Base-by-base conservation (phyloP, 2,329 filamentous ascomycete species). In the Penicillium sp. region DNA sequence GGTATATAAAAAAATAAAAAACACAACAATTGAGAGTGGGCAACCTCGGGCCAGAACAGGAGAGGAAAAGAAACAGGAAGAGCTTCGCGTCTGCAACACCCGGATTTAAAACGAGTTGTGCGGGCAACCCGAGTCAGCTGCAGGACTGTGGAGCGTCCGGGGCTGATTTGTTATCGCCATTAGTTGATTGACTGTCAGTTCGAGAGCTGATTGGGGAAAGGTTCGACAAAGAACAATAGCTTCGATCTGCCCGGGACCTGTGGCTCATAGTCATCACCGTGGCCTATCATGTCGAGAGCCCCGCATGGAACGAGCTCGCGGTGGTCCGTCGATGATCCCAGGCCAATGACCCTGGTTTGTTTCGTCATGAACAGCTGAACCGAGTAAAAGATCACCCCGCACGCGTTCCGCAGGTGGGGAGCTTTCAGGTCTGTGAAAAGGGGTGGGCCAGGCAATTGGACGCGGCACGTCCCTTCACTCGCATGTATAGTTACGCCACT, bases 91-190 rank as follows among this genome's bases (percentile, higher is more conserved):
- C 46, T 45, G 31, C 36, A 44, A 39, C 31, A 27, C 16, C 30
- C 46, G 31, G 54, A 54, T 60, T 63, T 57, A 61, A 63, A 59
- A 46, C 42, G 55, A 63, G 59, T 55, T 60, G 53, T 47, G 49
- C 45, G 51, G 55, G 48, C 51, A 28, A 52, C 50, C 46, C 51
- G 60, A 52, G 54, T 59, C 51, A 56, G 47, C 50, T 62, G 60
- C 57, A 59, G 46, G 57, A 60, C 57, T 56, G 60, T 63, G 60
- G 60, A 61, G 57, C 52, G 20, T 45, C 51, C 39, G 30, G 61
- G 58, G 60, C 52, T 55, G 57, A 61, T 62, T 62, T 52, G 60
- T 60, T 63, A 63, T 63, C 57, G 43, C 54, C 55, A 63, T 56
- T 63, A 63, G 59, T 52, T 62, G 54, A 63, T 62, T 62, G 60